Conservation (phyloP, 495 filamentous ascomycete genomes). For the Aspergillus leporis region DNA sequence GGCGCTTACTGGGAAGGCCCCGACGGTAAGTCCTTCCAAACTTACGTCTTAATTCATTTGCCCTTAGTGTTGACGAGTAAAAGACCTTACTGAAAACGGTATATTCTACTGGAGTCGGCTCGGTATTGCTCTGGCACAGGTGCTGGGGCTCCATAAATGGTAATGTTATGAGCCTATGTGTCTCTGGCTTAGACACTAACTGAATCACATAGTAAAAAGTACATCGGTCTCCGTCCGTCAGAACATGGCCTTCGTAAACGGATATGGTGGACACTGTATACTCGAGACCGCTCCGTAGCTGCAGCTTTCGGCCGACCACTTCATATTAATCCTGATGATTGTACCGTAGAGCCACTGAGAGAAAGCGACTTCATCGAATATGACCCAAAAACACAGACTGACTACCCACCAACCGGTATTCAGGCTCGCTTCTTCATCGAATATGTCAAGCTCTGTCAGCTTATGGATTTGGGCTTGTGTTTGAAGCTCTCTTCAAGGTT, state of each 20-base stretch:
- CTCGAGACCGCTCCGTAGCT: conserved; percentile 24
- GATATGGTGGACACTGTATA: conserved; percentile 39
- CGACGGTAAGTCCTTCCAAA: conserved; percentile 53
- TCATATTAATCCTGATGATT: conserved; percentile 81
- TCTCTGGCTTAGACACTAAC: not conserved
- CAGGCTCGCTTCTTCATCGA: conserved; percentile 91
- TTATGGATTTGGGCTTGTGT: conserved; percentile 87
- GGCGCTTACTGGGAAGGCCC: conserved; percentile 96
- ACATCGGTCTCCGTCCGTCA: conserved; percentile 65
- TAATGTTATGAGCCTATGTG: not conserved
- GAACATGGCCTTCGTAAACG: conserved; percentile 89
- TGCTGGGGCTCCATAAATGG: conserved; percentile 25
- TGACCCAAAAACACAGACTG: conserved; percentile 57
- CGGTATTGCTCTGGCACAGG: conserved; percentile 86
- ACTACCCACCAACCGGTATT: conserved; percentile 67
- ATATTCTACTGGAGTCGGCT: conserved; percentile 90
- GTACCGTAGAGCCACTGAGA: conserved; percentile 84
- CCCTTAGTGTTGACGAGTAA: conserved; percentile 7
- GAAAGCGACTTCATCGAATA: conserved; percentile 87
- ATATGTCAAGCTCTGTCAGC: conserved; percentile 88
- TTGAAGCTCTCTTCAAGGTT: conserved; percentile 68
- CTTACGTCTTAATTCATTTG: not conserved
- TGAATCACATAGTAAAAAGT: conserved; percentile 5
- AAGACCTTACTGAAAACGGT: conserved; percentile 85
- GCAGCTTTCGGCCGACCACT: conserved; percentile 24